Percentiles rank a stretch among this genome's conserved stretches.
phyloP scores from a whole-genome alignment of 2,329 filamentous ascomycete genomes.

The Pyricularia grisea region DNA sequence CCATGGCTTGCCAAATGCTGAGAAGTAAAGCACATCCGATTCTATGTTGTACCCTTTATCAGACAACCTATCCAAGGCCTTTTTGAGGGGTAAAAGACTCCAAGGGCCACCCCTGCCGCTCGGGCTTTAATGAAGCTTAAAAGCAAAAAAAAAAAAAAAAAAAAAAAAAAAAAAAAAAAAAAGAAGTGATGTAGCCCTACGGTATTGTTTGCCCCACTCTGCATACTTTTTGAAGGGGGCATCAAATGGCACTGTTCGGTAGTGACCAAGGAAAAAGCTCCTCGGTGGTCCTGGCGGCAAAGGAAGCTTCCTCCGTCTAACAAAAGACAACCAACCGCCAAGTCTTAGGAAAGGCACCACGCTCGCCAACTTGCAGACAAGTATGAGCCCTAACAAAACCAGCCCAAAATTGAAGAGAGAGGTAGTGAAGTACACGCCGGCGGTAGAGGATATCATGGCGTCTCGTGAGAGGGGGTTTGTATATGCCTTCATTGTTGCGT shows the following conservation, averaged over 20 bases:
- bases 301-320: background rate
- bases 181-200: conserved; percentile 2
- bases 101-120: background rate
- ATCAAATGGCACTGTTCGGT: conserved; percentile 7
- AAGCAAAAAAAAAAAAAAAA: background rate
- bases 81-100: background rate
- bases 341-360: background rate
- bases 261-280: conserved; percentile 28
- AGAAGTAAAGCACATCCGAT: conserved; percentile 18
- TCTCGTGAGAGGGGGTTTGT: background rate
- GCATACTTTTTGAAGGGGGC: conserved; percentile 10
- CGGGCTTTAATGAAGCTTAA: background rate
- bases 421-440: background rate
- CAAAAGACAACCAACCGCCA: background rate
- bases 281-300: conserved; percentile 11
- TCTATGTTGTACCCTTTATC: background rate
- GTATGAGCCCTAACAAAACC: background rate
- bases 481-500: background rate
- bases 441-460: background rate
- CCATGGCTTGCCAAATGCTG: conserved; percentile 23
- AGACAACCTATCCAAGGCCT: background rate
- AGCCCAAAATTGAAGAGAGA: background rate
- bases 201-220: conserved; percentile 7
- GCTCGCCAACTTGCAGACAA: background rate
- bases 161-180: background rate